Conservation (phyloP, 805 yeast genomes). For the Torulaspora delbrueckii region DNA sequence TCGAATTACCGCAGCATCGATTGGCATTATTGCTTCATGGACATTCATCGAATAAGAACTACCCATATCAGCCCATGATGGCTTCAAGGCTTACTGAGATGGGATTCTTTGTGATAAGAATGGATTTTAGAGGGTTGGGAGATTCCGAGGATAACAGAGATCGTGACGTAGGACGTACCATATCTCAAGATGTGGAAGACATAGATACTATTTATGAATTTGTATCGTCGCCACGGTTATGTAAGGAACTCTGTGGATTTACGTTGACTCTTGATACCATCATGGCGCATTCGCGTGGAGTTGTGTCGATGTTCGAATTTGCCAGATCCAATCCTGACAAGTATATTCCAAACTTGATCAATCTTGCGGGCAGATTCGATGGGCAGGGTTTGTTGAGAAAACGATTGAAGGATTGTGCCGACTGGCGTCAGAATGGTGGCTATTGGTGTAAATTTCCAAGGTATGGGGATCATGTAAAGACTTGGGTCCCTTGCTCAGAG, state of each 20-base stretch:
- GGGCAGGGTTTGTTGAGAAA: constrained; percentile 44
- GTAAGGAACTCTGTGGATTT: constrained; percentile 32
- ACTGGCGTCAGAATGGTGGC: constrained; percentile 42
- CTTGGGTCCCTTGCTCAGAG: constrained; percentile 48
- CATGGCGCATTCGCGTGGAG: constrained; percentile 78
- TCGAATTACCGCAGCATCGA: constrained; percentile 38
- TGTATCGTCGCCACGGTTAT: constrained; percentile 27
- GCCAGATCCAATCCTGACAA: constrained; percentile 35
- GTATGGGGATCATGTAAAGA: constrained; percentile 43
- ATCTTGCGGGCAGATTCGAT: constrained; percentile 67
- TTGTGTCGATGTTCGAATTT: constrained; percentile 71
- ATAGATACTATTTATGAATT: constrained; percentile 45
- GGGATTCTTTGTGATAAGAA: constrained; percentile 64
- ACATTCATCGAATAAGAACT: constrained; percentile 76
- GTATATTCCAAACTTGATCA: constrained; percentile 61
- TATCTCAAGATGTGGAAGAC: constrained; percentile 66
- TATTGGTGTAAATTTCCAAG: constrained; percentile 42
- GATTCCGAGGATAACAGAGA: constrained; percentile 49
- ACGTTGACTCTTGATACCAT: constrained; percentile 50
- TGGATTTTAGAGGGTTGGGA: constrained; percentile 87
- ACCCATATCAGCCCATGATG: constrained; percentile 62
- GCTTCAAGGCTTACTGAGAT: constrained; percentile 57
- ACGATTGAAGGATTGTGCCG: constrained; percentile 33
- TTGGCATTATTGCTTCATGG: constrained; percentile 75
- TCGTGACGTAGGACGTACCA: constrained; percentile 45